Base-by-base conservation (phyloP, 257 asterid genomes). In the Coffea canephora region DNA sequence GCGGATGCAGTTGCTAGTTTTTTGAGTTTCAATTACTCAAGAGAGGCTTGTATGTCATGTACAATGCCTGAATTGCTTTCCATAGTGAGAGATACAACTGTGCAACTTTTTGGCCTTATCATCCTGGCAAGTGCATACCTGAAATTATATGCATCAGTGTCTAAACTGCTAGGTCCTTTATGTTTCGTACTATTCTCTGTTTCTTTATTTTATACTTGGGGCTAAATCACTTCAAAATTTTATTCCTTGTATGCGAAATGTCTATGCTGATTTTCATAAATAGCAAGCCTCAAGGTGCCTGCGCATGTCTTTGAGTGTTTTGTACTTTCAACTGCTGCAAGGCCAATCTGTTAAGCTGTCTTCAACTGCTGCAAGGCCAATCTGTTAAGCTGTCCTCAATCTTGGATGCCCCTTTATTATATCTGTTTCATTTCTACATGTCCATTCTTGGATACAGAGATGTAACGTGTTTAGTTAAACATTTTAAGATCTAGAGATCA, bases 1-100 rank as follows among this genome's bases (percentile, higher is more conserved):
- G 75, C 50, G 50, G 45, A 75, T 62, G 55, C 77, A 23, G 80
- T 81, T 81, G 84, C 75, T 23, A 19, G 3, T 49, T 74, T 74
- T 75, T 45, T 46, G 43, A 81, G 84, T 69, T 76, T 81, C 36
- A 36, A 74, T 48, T 55, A 39, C 73, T 66, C 12, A 48, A 9
- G 8, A 69, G 10, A 48, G 69, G 69, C 31, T 45, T 66, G 4
- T 31, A 36, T 77, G 52, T 8, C 27, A 3, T 57, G 77, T 61
- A 46, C 15, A 70, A 23, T 71, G 74, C 78, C 77, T 34, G 64
- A 14, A 62, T 77, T 77, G 55, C 67, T 15, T 50, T 74, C 9
- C 65, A 55, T 6, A 31, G 19, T 31, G 48, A 77, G 55, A 59
- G 62, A 64, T 48, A 62, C 25, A 43, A 76, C 48, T 46, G 57